phyloP scores from a whole-genome alignment of 2,329 filamentous ascomycete genomes.

The Hypoxylon sp. region DNA sequence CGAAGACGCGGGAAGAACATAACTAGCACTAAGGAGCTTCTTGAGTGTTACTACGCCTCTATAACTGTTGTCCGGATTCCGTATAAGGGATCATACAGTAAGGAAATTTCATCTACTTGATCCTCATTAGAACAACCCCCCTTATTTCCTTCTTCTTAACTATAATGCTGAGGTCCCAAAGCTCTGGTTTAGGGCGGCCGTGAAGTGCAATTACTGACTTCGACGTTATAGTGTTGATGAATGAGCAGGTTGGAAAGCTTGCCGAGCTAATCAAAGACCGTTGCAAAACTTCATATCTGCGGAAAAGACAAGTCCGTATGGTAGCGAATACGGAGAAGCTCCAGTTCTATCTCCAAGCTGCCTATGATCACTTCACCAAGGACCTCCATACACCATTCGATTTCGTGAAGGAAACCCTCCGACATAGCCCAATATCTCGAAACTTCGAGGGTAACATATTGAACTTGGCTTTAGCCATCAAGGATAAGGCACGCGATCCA shows the following conservation, averaged over 20 bases:
- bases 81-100: constrained; percentile 55
- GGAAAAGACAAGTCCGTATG: constrained; percentile 61
- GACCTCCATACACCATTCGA: constrained; percentile 54
- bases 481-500: constrained; percentile 42
- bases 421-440: constrained; percentile 52
- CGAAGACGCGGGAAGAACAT: constrained; percentile 58
- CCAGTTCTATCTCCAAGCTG: constrained; percentile 54
- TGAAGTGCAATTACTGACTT: constrained; percentile 24
- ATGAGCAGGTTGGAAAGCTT: constrained; percentile 63
- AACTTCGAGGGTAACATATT: constrained; percentile 55
- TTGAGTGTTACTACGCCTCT: constrained; percentile 66
- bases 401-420: constrained; percentile 54
- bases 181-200: background rate
- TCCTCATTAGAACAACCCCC: background rate
- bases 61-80: constrained; percentile 65
- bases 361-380: constrained; percentile 54
- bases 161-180: background rate
- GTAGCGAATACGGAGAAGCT: constrained; percentile 51
- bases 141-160: too few species aligned
- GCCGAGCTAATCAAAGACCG: constrained; percentile 59
- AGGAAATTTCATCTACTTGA: constrained; percentile 20
- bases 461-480: constrained; percentile 51
- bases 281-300: constrained; percentile 58
- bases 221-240: constrained; percentile 60
- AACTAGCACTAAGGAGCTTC: constrained; percentile 61